Conservation (phyloP, 352 stramenopile species). For the Globisporangium viniferum region DNA sequence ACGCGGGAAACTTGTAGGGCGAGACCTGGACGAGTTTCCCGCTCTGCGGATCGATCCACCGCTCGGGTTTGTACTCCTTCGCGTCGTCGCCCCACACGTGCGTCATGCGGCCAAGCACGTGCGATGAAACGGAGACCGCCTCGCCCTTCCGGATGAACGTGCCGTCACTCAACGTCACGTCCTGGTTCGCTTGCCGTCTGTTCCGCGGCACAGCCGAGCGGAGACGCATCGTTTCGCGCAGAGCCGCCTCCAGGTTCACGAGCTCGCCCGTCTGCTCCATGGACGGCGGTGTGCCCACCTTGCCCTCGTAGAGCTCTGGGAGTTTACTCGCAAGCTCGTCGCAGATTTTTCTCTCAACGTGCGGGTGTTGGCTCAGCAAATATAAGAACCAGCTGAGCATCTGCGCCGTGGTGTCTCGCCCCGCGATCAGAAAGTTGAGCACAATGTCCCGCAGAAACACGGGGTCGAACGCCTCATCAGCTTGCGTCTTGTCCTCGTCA, state of each 20-base stretch:
- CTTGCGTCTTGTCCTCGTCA: neutral
- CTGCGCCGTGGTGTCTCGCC: constrained; percentile 39
- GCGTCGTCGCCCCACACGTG: constrained; percentile 48
- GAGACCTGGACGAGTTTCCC: constrained; percentile 26
- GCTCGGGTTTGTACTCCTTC: constrained; percentile 41
- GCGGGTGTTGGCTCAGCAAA: constrained; percentile 31
- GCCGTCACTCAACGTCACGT: constrained; percentile 57
- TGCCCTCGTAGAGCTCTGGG: neutral
- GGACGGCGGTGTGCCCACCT: neutral
- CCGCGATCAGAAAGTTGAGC: constrained; percentile 47
- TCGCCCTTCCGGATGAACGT: constrained; percentile 36
- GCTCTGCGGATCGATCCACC: constrained; percentile 33
- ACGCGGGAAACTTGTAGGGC: constrained; percentile 44
- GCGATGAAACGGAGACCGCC: constrained; percentile 35
- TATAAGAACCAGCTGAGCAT: constrained; percentile 48
- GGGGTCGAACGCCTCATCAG: constrained; percentile 1
- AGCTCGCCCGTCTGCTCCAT: constrained; percentile 13
- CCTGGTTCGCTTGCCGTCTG: constrained; percentile 20
- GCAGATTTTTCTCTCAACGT: constrained; percentile 24
- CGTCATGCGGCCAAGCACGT: constrained; percentile 34
- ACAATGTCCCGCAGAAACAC: constrained; percentile 38
- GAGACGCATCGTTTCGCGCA: constrained; percentile 33
- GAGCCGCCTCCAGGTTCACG: constrained; percentile 22
- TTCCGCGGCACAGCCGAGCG: constrained; percentile 31
- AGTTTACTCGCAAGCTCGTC: constrained; percentile 18